Percentiles rank a stretch among this genome's conserved stretches.
Conservation (phyloP, 148 eudicot species). For the Vaccinium corymbosum region DNA sequence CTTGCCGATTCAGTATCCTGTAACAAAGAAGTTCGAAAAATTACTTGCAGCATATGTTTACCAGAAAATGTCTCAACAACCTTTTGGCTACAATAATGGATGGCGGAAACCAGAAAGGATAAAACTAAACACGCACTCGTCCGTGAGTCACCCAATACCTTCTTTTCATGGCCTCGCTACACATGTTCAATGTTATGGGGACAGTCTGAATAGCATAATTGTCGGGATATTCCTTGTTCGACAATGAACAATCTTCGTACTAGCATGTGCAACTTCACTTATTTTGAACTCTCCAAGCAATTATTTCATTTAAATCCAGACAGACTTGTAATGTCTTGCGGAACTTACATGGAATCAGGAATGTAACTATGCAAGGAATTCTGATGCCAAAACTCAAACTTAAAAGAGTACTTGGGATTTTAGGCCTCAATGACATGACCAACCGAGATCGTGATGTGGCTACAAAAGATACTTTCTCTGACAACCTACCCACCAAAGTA, state of each 20-base stretch:
- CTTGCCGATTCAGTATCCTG: conserved; percentile 40
- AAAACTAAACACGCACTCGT: neutral
- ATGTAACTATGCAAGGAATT: neutral
- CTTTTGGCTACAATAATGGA: neutral
- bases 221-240: neutral
- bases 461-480: neutral
- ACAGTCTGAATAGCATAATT: neutral
- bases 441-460: neutral
- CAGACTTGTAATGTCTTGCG: neutral
- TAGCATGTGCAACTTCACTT: conserved; percentile 6
- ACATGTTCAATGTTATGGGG: neutral
- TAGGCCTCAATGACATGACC: neutral
- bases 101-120: neutral
- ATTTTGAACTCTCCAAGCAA: neutral
- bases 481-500: neutral
- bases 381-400: neutral
- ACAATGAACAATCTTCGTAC: neutral
- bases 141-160: neutral
- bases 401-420: neutral
- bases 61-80: neutral
- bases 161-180: neutral
- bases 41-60: neutral
- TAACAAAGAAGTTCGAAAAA: conserved; percentile 11
- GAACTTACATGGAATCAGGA: neutral
- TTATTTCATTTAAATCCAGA: neutral